Evolutionary conservation across 768 basidiomycete species (phyloP).

Genomic region (Cystofilobasidium capitatum): DNA sequence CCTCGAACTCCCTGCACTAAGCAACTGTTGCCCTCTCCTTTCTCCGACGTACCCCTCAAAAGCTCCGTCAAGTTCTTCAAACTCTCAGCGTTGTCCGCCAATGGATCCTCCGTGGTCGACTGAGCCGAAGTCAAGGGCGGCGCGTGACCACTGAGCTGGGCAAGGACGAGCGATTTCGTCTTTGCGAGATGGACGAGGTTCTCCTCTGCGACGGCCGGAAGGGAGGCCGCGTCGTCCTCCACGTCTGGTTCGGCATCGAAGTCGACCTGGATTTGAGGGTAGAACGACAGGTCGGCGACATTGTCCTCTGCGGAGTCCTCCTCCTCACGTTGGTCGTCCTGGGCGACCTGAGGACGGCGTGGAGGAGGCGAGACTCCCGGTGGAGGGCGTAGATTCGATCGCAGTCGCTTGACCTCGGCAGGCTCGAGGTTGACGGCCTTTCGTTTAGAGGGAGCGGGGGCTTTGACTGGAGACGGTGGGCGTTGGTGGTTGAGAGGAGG

Average conservation of each 20-base stretch:
- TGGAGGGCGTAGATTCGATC: no score
- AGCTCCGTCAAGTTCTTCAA: slow-evolving; percentile 54
- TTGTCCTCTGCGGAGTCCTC: not conserved
- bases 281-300: slow-evolving; percentile 7
- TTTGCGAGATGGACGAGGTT: slow-evolving; percentile 3
- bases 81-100: slow-evolving; percentile 41
- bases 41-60: slow-evolving; percentile 59
- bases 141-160: slow-evolving; percentile 15
- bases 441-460: no score
- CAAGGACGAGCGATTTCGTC: slow-evolving; percentile 19
- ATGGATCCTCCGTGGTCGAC: not conserved
- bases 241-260: not conserved
- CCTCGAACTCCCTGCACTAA: slow-evolving; percentile 74
- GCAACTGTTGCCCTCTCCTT: slow-evolving; percentile 91
- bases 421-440: no score
- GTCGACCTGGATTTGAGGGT: slow-evolving; percentile 16
- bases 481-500: no score
- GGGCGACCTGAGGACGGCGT: no score
- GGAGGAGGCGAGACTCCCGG: no score
- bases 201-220: not conserved
- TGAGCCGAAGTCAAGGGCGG: slow-evolving; percentile 1
- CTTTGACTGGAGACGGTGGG: no score
- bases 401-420: no score
- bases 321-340: not conserved
- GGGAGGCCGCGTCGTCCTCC: not conserved